Base-by-base conservation (phyloP, 2,329 filamentous ascomycete genomes). In the Monosporascus ibericus region DNA sequence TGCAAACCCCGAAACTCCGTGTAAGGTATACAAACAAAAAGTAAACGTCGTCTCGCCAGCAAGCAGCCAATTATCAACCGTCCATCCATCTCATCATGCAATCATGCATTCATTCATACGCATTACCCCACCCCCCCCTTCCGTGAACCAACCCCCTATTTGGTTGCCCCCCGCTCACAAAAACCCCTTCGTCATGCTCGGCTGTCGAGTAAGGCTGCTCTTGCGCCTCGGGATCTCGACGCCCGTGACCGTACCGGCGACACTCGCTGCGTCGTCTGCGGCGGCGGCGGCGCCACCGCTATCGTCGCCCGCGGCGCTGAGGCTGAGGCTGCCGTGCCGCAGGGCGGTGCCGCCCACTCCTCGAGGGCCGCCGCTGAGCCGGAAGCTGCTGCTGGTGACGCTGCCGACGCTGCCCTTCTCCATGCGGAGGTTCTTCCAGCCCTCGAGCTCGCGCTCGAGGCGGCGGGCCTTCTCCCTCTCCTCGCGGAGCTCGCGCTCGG, bases 401-500 rank as follows among this genome's bases (percentile, higher is more conserved):
- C 61, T 64, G 27, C 56, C 58, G 37, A 55, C 18, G 8, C 61
- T 62, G 9, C 71, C 72, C 68, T 79, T 84, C 63, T 92, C 88
- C 56, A 82, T 75, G 36, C 87, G 77, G 27, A 92, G 72, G 59
- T 86, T 89, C 68, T 92, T 95, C 82, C 87, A 89, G 2, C 84
- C 85, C 60, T 95, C 91, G 8, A 96, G 71, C 70, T 97, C 92
- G 47, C 91, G 83, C 72, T 96, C 92, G n/a, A 97, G 75, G 34
- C 87, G 80, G 27, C 92, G 73, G 1, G 77, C 79, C 71, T 88
- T 92, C 71, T 97, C 94, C 56, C 81, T 84, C 71, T 96, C 92
- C 69, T 96, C 90, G 6, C 90, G 82, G 17, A 96, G 79, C 64
- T 97, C 92, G 44, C 92, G 84, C 70, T 99, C 92, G 17, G 90